Conservation (phyloP, 2,329 filamentous ascomycete genomes). For the Aspergillus luchuensis region DNA sequence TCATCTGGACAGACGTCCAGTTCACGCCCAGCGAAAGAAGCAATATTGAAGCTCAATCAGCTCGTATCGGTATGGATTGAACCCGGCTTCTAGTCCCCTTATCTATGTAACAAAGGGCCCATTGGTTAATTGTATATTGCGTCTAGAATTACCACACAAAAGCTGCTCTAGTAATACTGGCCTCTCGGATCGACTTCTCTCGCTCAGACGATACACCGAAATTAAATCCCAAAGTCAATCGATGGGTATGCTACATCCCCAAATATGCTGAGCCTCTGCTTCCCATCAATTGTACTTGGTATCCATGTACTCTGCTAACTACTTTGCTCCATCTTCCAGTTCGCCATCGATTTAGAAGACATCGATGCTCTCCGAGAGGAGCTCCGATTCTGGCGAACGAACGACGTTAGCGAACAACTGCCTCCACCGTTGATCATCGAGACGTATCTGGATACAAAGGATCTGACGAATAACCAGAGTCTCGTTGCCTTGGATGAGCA, state of each 20-base stretch:
- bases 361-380: conserved; percentile 84
- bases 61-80: conserved; percentile 74
- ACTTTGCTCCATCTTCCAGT: conserved; percentile 58
- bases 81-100: background rate
- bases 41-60: conserved; percentile 80
- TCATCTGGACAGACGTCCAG: conserved; percentile 44
- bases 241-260: conserved; percentile 69
- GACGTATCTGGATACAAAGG: conserved; percentile 79
- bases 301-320: background rate
- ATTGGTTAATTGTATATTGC: conserved; percentile 25
- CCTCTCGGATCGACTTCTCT: conserved; percentile 73
- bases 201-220: conserved; percentile 58
- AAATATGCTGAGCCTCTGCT: background rate
- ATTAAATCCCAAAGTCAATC: conserved; percentile 67
- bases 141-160: conserved; percentile 87
- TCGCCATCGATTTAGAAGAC: conserved; percentile 92
- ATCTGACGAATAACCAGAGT: conserved; percentile 79
- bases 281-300: background rate
- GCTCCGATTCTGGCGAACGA: conserved; percentile 76
- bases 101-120: conserved; percentile 3
- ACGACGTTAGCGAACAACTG: conserved; percentile 72
- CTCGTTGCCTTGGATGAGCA: conserved; percentile 84
- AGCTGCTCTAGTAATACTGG: conserved; percentile 78
- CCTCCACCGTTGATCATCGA: conserved; percentile 88
- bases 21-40: conserved; percentile 63